phyloP scores from a whole-genome alignment of 805 yeast genomes.

The Grigorovia jiainica region DNA sequence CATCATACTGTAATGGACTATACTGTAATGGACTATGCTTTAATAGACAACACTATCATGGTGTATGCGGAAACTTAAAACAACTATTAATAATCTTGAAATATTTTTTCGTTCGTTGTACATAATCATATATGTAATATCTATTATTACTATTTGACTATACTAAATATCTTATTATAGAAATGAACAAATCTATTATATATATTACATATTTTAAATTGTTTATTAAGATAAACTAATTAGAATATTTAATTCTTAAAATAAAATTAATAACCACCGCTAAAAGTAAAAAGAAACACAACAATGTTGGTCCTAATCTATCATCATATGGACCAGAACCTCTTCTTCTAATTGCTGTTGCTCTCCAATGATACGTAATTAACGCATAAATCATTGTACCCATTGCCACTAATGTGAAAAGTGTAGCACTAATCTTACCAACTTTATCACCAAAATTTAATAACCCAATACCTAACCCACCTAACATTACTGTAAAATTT shows the following conservation, averaged over 20 bases:
- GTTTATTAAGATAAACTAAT: too few relatives aligned
- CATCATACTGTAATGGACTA: too few relatives aligned
- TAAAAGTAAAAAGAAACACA: conserved; percentile 83
- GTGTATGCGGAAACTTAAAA: too few relatives aligned
- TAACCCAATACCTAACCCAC: conserved; percentile 92
- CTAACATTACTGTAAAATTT: conserved; percentile 95
- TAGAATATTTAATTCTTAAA: conserved; percentile 41
- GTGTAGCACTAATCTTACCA: conserved; percentile 86
- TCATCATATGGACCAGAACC: conserved; percentile 99
- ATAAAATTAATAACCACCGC: conserved; percentile 92
- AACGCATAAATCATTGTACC: conserved; percentile 95
- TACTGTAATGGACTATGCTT: too few relatives aligned
- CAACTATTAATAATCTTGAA: too few relatives aligned
- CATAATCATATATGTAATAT: too few relatives aligned
- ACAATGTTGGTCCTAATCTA: conserved; percentile 95
- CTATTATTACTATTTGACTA: too few relatives aligned
- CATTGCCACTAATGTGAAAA: conserved; percentile 95
- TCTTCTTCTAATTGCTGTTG: conserved; percentile 93
- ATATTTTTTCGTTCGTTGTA: too few relatives aligned
- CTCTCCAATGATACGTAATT: conserved; percentile 98
- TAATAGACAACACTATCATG: too few relatives aligned
- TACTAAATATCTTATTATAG: too few relatives aligned
- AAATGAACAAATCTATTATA: too few relatives aligned
- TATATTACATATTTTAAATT: not conserved
- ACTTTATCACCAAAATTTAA: conserved; percentile 92